Evolutionary conservation across 2,329 filamentous ascomycete species (phyloP).

Genomic region (Diplocarpon mali): DNA sequence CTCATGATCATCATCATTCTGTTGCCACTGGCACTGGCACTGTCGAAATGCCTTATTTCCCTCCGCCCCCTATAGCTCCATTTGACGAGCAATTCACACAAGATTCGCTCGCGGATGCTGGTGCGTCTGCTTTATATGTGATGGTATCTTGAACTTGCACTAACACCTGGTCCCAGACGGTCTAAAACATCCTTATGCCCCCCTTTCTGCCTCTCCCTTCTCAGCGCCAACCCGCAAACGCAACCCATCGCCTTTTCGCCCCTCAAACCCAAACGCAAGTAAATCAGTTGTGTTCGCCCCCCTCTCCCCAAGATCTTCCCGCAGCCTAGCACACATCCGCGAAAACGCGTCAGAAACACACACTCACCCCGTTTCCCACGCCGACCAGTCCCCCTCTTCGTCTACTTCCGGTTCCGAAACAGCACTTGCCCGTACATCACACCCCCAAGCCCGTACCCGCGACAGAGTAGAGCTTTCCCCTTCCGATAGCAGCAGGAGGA

Average conservation of each 20-base stretch:
- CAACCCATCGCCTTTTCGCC: background rate
- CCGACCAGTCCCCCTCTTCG: background rate
- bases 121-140: slow-evolving; percentile 18
- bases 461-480: background rate
- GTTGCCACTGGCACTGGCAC: slow-evolving; percentile 7
- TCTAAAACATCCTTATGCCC: slow-evolving; percentile 7
- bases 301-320: slow-evolving; percentile 23
- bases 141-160: slow-evolving; percentile 1
- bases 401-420: slow-evolving; percentile 6
- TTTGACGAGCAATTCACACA: slow-evolving; percentile 17
- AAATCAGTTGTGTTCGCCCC: slow-evolving; percentile 27
- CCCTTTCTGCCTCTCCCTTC: slow-evolving; percentile 2
- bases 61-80: slow-evolving; percentile 22
- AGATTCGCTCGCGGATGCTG: slow-evolving; percentile 11
- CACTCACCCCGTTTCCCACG: slow-evolving; percentile 1
- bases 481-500: too few relatives aligned
- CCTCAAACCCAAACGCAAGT: slow-evolving; percentile 3
- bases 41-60: slow-evolving; percentile 17
- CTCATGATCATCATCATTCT: slow-evolving; percentile 8
- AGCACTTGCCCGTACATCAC: background rate
- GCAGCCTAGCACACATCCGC: slow-evolving; percentile 14
- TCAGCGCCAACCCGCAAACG: slow-evolving; percentile 9
- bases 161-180: slow-evolving; percentile 5
- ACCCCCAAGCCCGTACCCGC: background rate
- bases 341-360: slow-evolving; percentile 4